A percentile compares a stretch with the other conserved stretches of the same genome.
These are phyloP conservation scores for Candida gorgasii DNA, from an alignment of 805 yeast genomes.

Conservation along the genomic window DNA sequence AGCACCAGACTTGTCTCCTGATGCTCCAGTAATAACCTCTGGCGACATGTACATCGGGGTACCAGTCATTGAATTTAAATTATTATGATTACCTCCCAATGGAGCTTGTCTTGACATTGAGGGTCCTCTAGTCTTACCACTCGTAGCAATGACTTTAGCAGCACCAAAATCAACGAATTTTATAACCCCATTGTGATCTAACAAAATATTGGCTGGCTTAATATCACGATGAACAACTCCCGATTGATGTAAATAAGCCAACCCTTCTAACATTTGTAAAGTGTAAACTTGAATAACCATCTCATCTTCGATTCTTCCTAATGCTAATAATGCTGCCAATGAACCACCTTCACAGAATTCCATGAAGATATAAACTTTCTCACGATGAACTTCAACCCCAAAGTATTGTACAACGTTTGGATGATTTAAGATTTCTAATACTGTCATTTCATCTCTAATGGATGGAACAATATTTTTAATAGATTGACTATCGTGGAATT, in stretches of 20 bases:
- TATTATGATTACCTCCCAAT: slow-evolving; percentile 19
- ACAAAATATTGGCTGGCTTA: slow-evolving; percentile 88
- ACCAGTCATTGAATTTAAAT: slow-evolving; percentile 68
- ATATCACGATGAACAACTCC: slow-evolving; percentile 97
- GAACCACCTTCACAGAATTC: slow-evolving; percentile 98
- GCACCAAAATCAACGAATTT: slow-evolving; percentile 98
- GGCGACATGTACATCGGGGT: slow-evolving; percentile 99
- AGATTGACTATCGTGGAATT: slow-evolving; percentile 84
- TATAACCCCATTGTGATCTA: slow-evolving; percentile 90
- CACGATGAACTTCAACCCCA: slow-evolving; percentile 97
- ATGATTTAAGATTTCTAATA: slow-evolving; percentile 89
- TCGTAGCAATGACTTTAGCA: slow-evolving; percentile 81
- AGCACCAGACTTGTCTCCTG: slow-evolving; percentile 60
- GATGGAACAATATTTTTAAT: slow-evolving; percentile 82
- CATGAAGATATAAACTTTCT: slow-evolving; percentile 93
- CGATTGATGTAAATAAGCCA: slow-evolving; percentile 89
- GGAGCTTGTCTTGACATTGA: slow-evolving; percentile 15
- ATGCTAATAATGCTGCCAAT: slow-evolving; percentile 76
- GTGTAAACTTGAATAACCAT: slow-evolving; percentile 88
- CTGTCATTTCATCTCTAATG: slow-evolving; percentile 95
- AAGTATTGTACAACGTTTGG: slow-evolving; percentile 95
- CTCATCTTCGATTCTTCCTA: slow-evolving; percentile 95
- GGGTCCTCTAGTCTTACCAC: slow-evolving; percentile 44
- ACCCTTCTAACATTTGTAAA: slow-evolving; percentile 89
- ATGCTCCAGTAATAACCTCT: slow-evolving; percentile 83